Conservation (phyloP, 192 early-diverging fungal genomes). For the Geranomyces variabilis region DNA sequence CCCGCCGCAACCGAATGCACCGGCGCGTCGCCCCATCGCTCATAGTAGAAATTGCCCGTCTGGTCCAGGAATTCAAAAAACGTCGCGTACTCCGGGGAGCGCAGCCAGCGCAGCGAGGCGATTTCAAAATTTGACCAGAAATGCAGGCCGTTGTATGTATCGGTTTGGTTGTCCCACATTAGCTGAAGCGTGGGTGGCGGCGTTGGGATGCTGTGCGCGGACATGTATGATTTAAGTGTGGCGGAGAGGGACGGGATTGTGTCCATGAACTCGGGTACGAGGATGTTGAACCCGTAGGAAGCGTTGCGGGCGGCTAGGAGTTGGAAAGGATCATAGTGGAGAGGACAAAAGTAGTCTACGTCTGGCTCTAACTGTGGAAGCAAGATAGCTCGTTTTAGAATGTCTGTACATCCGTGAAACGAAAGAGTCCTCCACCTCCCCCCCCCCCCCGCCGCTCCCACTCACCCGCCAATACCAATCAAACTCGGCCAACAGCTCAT, state of each 20-base stretch:
- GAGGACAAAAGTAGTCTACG: slow-evolving; percentile 23
- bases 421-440: neutral
- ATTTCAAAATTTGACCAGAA: slow-evolving; percentile 79
- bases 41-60: slow-evolving; percentile 83
- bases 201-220: neutral
- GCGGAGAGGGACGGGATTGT: slow-evolving; percentile 73
- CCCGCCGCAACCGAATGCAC: slow-evolving; percentile 71
- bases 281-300: slow-evolving; percentile 78
- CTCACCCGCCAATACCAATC: slow-evolving; percentile 25
- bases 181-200: neutral
- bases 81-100: slow-evolving; percentile 62
- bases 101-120: slow-evolving; percentile 68
- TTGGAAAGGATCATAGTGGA: slow-evolving; percentile 48
- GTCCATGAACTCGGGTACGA: slow-evolving; percentile 60
- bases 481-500: slow-evolving; percentile 4
- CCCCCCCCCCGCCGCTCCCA: neutral
- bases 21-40: slow-evolving; percentile 75
- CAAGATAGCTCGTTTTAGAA: neutral
- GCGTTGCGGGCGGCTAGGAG: slow-evolving; percentile 68
- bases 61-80: slow-evolving; percentile 73
- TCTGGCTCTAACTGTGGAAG: slow-evolving; percentile 18
- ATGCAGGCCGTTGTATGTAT: slow-evolving; percentile 14
- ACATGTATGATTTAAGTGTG: slow-evolving; percentile 2
- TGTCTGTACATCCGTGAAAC: neutral
- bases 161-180: slow-evolving; percentile 7